These are phyloP conservation scores for Aspergillus conjunctus DNA, from an alignment of 495 filamentous ascomycete species.

Conservation along the genomic window DNA sequence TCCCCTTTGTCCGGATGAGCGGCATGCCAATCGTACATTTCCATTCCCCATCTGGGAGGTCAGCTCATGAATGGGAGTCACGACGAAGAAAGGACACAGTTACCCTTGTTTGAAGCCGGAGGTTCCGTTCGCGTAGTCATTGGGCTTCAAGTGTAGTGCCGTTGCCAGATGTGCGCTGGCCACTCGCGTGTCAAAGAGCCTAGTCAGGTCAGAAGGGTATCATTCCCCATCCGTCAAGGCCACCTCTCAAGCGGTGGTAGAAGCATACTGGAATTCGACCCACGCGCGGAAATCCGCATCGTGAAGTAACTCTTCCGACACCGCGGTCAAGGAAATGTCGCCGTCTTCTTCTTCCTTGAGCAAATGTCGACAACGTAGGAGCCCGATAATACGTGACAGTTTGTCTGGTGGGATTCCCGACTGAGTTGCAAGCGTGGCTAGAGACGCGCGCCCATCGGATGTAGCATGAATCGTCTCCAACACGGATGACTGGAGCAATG, in stretches of 20 bases:
- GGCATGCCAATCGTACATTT: constrained; percentile 2
- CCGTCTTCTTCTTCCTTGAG: background rate
- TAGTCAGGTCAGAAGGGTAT: background rate
- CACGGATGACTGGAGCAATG: background rate
- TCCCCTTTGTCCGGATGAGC: constrained; percentile 2
- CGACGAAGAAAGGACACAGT: background rate
- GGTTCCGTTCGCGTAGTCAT: background rate
- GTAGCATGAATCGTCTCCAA: background rate
- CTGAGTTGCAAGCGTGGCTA: background rate
- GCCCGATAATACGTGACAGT: background rate
- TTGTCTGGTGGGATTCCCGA: background rate
- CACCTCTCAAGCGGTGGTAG: background rate
- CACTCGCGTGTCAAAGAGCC: background rate
- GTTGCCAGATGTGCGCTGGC: background rate
- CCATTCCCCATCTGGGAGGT: background rate
- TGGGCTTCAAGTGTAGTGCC: background rate
- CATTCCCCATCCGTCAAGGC: background rate
- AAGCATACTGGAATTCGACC: background rate
- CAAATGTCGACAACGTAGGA: background rate
- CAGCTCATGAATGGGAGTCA: background rate
- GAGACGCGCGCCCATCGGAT: background rate
- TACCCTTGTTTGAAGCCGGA: constrained; percentile 2
- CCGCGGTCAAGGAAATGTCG: background rate
- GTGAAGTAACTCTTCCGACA: background rate
- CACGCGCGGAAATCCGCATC: background rate